A percentile compares a stretch with the other conserved stretches of the same genome.
Conservation (phyloP, 169 alveolate species). For the Theileria equi region DNA sequence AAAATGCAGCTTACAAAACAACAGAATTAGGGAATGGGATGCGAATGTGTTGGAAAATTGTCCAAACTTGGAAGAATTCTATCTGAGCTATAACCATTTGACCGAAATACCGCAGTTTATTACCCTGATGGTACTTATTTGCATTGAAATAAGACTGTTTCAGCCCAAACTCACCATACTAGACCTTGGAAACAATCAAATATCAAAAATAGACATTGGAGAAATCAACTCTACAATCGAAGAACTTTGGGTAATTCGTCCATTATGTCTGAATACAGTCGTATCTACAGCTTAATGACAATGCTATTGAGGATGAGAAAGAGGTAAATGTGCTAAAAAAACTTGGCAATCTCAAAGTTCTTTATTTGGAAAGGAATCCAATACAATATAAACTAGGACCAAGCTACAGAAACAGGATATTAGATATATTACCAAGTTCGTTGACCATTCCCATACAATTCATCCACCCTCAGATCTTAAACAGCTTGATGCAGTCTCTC, state of each 20-base stretch:
- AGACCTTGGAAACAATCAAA: slow-evolving; percentile 76
- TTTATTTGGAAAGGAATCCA: slow-evolving; percentile 78
- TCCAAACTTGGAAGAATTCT: slow-evolving; percentile 66
- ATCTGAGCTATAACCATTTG: slow-evolving; percentile 75
- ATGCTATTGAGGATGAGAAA: slow-evolving; percentile 54
- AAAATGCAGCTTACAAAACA: slow-evolving; percentile 78
- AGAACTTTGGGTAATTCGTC: slow-evolving; percentile 73
- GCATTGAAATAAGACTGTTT: background rate
- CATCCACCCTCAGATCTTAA: slow-evolving; percentile 17
- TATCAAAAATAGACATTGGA: slow-evolving; percentile 49
- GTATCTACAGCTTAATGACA: slow-evolving; percentile 68
- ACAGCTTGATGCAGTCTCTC: slow-evolving; percentile 57
- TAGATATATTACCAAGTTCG: slow-evolving; percentile 72
- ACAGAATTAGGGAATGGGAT: slow-evolving; percentile 74
- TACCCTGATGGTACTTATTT: slow-evolving; percentile 25
- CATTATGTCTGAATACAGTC: background rate
- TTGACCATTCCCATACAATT: background rate
- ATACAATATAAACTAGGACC: slow-evolving; percentile 77
- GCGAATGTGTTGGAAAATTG: slow-evolving; percentile 47
- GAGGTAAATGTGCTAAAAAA: slow-evolving; percentile 57
- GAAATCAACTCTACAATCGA: slow-evolving; percentile 66
- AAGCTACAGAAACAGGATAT: slow-evolving; percentile 68
- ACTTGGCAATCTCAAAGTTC: slow-evolving; percentile 66
- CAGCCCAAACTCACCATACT: slow-evolving; percentile 54
- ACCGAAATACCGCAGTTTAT: slow-evolving; percentile 53